Evolutionary conservation across 495 filamentous ascomycete species (phyloP).

Genomic region (Sabuloglossum arenarium): DNA sequence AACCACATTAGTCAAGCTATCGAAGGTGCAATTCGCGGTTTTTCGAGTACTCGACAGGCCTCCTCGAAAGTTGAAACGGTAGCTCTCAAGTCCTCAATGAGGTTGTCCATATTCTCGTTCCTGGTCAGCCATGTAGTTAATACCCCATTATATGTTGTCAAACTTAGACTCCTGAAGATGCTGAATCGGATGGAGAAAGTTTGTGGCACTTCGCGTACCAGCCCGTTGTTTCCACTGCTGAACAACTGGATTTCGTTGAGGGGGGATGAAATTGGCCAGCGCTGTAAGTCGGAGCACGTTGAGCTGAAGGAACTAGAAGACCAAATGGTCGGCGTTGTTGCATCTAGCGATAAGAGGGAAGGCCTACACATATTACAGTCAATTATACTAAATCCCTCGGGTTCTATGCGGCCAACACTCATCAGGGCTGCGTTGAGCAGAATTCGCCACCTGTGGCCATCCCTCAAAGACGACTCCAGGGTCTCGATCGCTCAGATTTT

Average conservation of each 20-base stretch:
- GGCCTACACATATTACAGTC: constrained; percentile 37
- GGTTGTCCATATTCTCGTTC: constrained; percentile 47
- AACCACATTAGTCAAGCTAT: constrained; percentile 38
- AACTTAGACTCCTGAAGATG: constrained; percentile 43
- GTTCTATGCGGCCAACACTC: constrained; percentile 23
- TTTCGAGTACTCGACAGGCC: constrained; percentile 13
- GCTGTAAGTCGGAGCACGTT: constrained; percentile 38
- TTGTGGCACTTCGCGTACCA: constrained; percentile 40
- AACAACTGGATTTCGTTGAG: constrained; percentile 36
- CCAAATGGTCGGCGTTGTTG: constrained; percentile 36
- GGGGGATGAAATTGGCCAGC: constrained; percentile 19
- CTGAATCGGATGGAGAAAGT: constrained; percentile 51
- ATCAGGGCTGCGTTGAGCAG: constrained; percentile 39
- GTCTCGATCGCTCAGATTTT: constrained; percentile 36
- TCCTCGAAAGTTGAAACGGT: constrained; percentile 23
- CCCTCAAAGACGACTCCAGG: constrained; percentile 42
- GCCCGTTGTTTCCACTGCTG: constrained; percentile 47
- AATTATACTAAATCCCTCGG: constrained; percentile 12
- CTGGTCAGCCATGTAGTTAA: constrained; percentile 48
- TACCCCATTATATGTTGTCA: constrained; percentile 45
- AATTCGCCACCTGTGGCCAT: constrained; percentile 47
- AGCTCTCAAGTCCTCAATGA: constrained; percentile 39
- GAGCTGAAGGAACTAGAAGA: constrained; percentile 34
- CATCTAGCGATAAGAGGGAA: constrained; percentile 37
- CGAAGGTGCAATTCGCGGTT: constrained; percentile 31